Percentiles rank a stretch among this genome's conserved stretches.
Conservation (phyloP, 2,329 filamentous ascomycete species). For the Stylonectria norvegica region DNA sequence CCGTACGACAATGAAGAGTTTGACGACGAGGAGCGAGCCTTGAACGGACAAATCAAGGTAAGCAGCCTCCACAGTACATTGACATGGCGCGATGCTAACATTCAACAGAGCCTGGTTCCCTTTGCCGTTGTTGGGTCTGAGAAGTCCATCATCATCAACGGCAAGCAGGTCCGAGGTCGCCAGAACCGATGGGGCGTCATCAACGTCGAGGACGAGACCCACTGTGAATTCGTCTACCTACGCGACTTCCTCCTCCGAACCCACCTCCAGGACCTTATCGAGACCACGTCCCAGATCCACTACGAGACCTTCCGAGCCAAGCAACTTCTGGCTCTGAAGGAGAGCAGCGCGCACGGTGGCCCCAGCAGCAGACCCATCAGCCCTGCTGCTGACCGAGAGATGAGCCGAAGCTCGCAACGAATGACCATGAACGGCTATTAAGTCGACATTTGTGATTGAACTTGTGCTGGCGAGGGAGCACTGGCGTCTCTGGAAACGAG, state of each 20-base stretch:
- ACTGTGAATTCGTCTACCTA: slow-evolving; percentile 99
- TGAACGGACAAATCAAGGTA: slow-evolving; percentile 97
- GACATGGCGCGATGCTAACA: slow-evolving; percentile 32
- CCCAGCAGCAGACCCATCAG: slow-evolving; percentile 86
- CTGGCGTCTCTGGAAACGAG: slow-evolving; percentile 33
- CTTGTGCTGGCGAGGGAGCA: slow-evolving; percentile 31
- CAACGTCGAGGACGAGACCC: slow-evolving; percentile 98
- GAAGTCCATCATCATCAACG: slow-evolving; percentile 95
- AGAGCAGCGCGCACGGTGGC: slow-evolving; percentile 83
- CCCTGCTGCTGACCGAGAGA: slow-evolving; percentile 87
- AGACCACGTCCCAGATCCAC: slow-evolving; percentile 99
- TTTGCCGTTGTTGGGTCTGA: slow-evolving; percentile 98
- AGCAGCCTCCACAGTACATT: slow-evolving; percentile 13
- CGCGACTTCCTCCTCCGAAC: slow-evolving; percentile 98
- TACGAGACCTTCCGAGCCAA: slow-evolving; percentile 99
- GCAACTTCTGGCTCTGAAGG: slow-evolving; percentile 95
- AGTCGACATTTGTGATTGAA: slow-evolving; percentile 29
- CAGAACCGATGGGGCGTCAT: slow-evolving; percentile 99
- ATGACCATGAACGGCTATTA: slow-evolving; percentile 99
- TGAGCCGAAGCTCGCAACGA: slow-evolving; percentile 95
- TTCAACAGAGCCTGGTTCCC: slow-evolving; percentile 75
- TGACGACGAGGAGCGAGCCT: slow-evolving; percentile 88
- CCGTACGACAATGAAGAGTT: slow-evolving; percentile 99
- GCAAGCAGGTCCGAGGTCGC: slow-evolving; percentile 93
- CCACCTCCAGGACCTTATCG: slow-evolving; percentile 96